Evolutionary conservation across 2,329 filamentous ascomycete species (phyloP).

Genomic region (Metarhizium sp.): DNA sequence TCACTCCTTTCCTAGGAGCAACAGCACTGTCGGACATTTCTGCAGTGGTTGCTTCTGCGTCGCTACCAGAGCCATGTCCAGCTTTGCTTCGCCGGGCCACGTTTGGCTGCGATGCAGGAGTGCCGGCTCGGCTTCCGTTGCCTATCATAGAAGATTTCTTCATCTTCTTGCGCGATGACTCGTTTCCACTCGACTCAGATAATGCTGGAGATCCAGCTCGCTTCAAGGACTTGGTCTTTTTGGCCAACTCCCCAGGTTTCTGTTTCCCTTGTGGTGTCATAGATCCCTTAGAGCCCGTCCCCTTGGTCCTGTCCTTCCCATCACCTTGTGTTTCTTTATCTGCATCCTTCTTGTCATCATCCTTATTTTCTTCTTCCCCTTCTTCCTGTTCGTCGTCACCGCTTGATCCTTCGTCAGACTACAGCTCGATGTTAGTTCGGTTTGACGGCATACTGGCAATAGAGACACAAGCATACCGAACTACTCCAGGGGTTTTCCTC

Average conservation of each 20-base stretch:
- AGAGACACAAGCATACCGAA: slow-evolving; percentile 19
- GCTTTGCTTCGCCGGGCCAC: slow-evolving; percentile 32
- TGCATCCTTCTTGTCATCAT: slow-evolving; percentile 54
- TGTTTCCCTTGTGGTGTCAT: slow-evolving; percentile 44
- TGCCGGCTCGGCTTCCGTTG: slow-evolving; percentile 44
- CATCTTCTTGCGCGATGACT: slow-evolving; percentile 71
- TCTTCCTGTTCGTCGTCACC: slow-evolving; percentile 20
- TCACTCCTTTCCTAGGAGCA: slow-evolving; percentile 44
- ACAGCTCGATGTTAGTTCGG: slow-evolving; percentile 10
- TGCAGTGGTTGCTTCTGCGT: slow-evolving; percentile 62
- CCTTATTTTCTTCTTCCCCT: slow-evolving; percentile 30
- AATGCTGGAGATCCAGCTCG: slow-evolving; percentile 77
- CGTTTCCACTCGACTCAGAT: slow-evolving; percentile 87
- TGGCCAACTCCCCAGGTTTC: slow-evolving; percentile 25
- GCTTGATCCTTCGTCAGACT: slow-evolving; percentile 41
- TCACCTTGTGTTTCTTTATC: slow-evolving; percentile 47
- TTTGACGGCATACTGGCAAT: no score
- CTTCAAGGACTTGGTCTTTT: slow-evolving; percentile 60
- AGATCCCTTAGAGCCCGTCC: slow-evolving; percentile 58
- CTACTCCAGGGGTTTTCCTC: slow-evolving; percentile 33
- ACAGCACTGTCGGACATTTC: slow-evolving; percentile 52
- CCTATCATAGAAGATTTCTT: slow-evolving; percentile 50
- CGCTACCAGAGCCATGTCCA: slow-evolving; percentile 54
- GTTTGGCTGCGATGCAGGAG: slow-evolving; percentile 36
- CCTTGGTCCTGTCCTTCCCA: slow-evolving; percentile 41